Percentiles rank a stretch among this genome's conserved stretches.
phyloP scores from a whole-genome alignment of 2,329 filamentous ascomycete species.

The Aspergillus floridensis region DNA sequence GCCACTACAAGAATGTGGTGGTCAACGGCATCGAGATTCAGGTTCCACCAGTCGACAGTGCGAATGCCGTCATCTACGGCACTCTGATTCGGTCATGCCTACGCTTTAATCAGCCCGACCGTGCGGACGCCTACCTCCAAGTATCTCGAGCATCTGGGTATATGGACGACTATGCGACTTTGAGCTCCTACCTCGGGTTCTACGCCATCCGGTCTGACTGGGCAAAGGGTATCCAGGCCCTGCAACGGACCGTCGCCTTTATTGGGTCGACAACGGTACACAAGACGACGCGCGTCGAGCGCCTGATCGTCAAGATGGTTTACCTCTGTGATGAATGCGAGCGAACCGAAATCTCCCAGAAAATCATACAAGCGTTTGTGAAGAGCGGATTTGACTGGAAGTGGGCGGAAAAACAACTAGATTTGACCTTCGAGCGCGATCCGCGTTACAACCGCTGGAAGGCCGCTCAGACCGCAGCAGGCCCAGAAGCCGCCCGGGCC shows the following conservation, averaged over 20 bases:
- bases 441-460: conserved; percentile 29
- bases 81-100: conserved; percentile 38
- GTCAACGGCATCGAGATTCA: conserved; percentile 39
- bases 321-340: conserved; percentile 38
- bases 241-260: conserved; percentile 36
- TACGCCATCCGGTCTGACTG: conserved; percentile 38
- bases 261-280: conserved; percentile 36
- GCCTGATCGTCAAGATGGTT: conserved; percentile 40
- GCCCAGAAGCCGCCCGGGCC: conserved; percentile 10
- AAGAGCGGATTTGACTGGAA: conserved; percentile 35
- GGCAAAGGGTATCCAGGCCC: conserved; percentile 32
- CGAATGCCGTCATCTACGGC: conserved; percentile 34
- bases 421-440: conserved; percentile 26
- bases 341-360: conserved; percentile 28
- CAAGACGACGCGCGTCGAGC: conserved; percentile 26
- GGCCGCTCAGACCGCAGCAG: conserved; percentile 20
- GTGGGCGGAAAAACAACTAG: conserved; percentile 26
- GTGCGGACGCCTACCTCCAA: conserved; percentile 42
- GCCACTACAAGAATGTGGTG: conserved; percentile 24
- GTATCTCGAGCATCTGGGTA: conserved; percentile 35
- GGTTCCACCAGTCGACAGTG: conserved; percentile 34
- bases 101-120: conserved; percentile 41
- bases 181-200: conserved; percentile 39
- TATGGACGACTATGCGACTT: conserved; percentile 36
- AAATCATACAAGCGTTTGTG: conserved; percentile 36